Evolutionary conservation across 75 land plant species (phyloP), one percentile per base, ranked within the genome.

Genomic region (Chamaecyparis obtusa): DNA sequence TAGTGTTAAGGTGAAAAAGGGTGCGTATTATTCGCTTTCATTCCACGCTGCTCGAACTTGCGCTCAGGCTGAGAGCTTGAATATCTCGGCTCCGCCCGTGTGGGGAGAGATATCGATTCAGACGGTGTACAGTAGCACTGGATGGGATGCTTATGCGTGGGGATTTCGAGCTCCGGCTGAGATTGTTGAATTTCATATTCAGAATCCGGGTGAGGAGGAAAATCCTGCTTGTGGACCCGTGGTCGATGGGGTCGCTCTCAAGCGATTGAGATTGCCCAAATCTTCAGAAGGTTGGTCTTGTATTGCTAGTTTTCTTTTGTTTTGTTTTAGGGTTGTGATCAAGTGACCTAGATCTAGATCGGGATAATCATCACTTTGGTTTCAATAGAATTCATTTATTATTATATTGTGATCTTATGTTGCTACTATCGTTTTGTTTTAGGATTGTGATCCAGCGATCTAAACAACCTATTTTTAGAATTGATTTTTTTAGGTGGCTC

Each of bases 211-310:
- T 1, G 86, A 89, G 9, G 93, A 92, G 55, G 96, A 95, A 36
- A 92, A 95, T 86, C 96, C 96, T 67, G 91, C 96, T 67, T 95
- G 96, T 85, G 96, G 96, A 7, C 95, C 96, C 30, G 90, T 95
- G 7, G 32, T 95, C 30, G 96, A 95, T 75, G 96, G 91, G 33
- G 93, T 95, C 33, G 96, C 94, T 77, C 91, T 95, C 79, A 95
- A 93, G 86, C 90, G 93, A 84, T 87, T 95, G 14, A 5, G 43
- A 46, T 90, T 90, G 71, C 92, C 91, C 16, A 75, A 60, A 80
- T 89, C 86, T 2, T 90, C 91, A 0, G 88, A 36, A 94, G 89
- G 96, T 92, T 15, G 27, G 83, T 43, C 1, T 32, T 27, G 3
- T 36, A 3, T 11, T 32, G 8, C 14, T 3, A 5, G 13, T 80